phyloP scores from a whole-genome alignment of 1,284 basidiomycete genomes.

The Cerrena zonata region DNA sequence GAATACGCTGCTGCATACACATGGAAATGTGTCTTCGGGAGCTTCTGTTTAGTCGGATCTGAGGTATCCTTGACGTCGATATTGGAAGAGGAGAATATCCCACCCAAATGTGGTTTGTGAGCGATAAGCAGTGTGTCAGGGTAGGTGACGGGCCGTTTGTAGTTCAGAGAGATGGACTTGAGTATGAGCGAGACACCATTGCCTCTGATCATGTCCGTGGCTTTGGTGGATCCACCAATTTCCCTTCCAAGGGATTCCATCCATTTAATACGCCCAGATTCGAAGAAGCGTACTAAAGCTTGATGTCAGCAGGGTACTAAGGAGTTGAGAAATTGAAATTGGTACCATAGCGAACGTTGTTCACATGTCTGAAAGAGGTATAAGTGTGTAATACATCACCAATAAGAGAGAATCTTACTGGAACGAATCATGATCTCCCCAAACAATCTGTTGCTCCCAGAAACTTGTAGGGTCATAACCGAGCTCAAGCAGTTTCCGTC shows the following conservation, averaged over 20 bases:
- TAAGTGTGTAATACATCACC: not conserved
- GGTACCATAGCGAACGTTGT: slow-evolving; percentile 71
- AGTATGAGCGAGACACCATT: slow-evolving; percentile 65
- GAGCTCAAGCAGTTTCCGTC: slow-evolving; percentile 36
- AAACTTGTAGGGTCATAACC: slow-evolving; percentile 60
- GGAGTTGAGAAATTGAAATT: no score
- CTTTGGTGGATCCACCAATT: slow-evolving; percentile 52
- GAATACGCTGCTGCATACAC: slow-evolving; percentile 56
- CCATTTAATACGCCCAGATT: slow-evolving; percentile 68
- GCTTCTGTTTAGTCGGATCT: slow-evolving; percentile 3
- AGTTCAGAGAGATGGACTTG: slow-evolving; percentile 62
- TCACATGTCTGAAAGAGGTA: slow-evolving; percentile 53
- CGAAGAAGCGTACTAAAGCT: slow-evolving; percentile 44
- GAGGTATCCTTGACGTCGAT: slow-evolving; percentile 5
- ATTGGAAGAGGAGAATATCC: slow-evolving; percentile 7
- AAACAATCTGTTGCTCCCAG: slow-evolving; percentile 66
- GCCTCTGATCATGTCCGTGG: slow-evolving; percentile 51
- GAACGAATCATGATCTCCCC: slow-evolving; percentile 74
- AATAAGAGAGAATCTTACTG: slow-evolving; percentile 39
- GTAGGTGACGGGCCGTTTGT: slow-evolving; percentile 60
- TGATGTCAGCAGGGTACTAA: no score
- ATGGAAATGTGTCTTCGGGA: slow-evolving; percentile 41
- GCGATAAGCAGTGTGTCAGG: slow-evolving; percentile 70
- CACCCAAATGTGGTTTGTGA: slow-evolving; percentile 36
- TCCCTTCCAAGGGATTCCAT: slow-evolving; percentile 48